A percentile compares a stretch with the other conserved stretches of the same genome.
These are phyloP conservation scores for Rhizopogon vinicolor DNA, from an alignment of 768 basidiomycete genomes.

Conservation along the genomic window DNA sequence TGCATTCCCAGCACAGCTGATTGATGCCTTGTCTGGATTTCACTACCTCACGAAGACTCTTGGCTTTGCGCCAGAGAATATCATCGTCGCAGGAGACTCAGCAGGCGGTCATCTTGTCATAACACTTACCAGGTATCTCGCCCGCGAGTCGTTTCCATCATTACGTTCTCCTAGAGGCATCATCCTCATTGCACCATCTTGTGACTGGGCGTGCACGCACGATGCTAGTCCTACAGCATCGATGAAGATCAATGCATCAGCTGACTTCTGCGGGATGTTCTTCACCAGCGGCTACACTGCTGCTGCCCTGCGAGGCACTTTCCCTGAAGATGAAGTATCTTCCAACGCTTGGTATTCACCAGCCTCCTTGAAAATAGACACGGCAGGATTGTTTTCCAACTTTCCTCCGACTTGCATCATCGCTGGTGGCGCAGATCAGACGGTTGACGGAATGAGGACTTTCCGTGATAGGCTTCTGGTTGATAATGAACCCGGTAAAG, in stretches of 20 bases:
- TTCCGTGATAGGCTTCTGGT: slow-evolving; percentile 17
- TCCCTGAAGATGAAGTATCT: slow-evolving; percentile 2
- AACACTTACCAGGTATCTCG: slow-evolving; percentile 15
- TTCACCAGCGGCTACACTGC: slow-evolving; percentile 1
- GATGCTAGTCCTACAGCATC: background rate
- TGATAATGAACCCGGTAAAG: slow-evolving; percentile 18
- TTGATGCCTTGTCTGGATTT: slow-evolving; percentile 34
- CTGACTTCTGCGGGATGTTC: background rate
- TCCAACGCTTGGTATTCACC: slow-evolving; percentile 10
- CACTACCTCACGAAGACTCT: slow-evolving; percentile 27
- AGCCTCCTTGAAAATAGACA: slow-evolving; percentile 5
- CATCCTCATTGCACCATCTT: slow-evolving; percentile 5
- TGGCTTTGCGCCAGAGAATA: slow-evolving; percentile 23
- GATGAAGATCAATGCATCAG: background rate
- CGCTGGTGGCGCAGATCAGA: slow-evolving; percentile 23
- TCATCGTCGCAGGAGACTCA: slow-evolving; percentile 35
- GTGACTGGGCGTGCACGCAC: slow-evolving; percentile 4
- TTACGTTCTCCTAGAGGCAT: slow-evolving; percentile 7
- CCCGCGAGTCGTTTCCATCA: background rate
- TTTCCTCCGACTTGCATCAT: slow-evolving; percentile 25
- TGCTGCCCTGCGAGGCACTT: slow-evolving; percentile 7
- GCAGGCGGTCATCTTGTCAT: slow-evolving; percentile 34
- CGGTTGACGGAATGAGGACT: slow-evolving; percentile 20
- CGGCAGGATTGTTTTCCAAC: slow-evolving; percentile 12
- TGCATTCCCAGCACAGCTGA: slow-evolving; percentile 32